A percentile compares a stretch with the other conserved stretches of the same genome.
Conservation (phyloP, 2,329 filamentous ascomycete genomes). For the Fusarium sp. region DNA sequence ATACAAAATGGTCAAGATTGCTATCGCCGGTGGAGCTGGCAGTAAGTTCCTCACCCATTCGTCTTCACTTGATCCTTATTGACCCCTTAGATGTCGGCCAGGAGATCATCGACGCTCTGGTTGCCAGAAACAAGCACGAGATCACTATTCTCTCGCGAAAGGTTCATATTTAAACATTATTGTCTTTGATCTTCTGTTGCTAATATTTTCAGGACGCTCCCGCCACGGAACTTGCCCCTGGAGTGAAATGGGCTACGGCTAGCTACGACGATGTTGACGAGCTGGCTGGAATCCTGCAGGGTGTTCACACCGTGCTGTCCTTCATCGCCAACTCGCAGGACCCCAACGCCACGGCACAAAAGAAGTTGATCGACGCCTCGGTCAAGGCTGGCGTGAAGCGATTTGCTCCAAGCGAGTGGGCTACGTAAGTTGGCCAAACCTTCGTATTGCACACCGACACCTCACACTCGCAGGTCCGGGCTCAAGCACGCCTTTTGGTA, state of each 20-base stretch:
- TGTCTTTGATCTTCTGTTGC: neutral
- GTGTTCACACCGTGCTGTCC: constrained; percentile 65
- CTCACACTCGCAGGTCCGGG: constrained; percentile 10
- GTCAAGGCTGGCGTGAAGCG: constrained; percentile 69
- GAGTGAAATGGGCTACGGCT: constrained; percentile 11
- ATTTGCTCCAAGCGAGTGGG: constrained; percentile 72
- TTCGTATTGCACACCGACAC: too few relatives aligned
- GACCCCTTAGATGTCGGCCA: constrained; percentile 60
- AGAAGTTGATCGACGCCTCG: constrained; percentile 66
- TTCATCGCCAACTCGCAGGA: constrained; percentile 57
- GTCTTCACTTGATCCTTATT: neutral
- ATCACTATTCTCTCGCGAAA: constrained; percentile 64
- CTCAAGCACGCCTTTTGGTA: constrained; percentile 33
- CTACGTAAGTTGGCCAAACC: constrained; percentile 46
- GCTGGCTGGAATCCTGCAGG: constrained; percentile 55
- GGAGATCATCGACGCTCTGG: constrained; percentile 63
- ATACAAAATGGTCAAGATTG: constrained; percentile 41
- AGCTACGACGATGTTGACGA: constrained; percentile 50
- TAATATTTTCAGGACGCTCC: constrained; percentile 22
- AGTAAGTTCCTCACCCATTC: constrained; percentile 6
- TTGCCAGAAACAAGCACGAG: constrained; percentile 62
- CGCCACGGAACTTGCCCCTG: neutral
- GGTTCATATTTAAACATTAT: constrained; percentile 39
- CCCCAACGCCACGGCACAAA: constrained; percentile 48
- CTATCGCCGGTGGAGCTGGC: constrained; percentile 37